These are phyloP conservation scores for Stagonosporopsis rhizophila DNA, from an alignment of 2,329 filamentous ascomycete species.

Conservation along the genomic window DNA sequence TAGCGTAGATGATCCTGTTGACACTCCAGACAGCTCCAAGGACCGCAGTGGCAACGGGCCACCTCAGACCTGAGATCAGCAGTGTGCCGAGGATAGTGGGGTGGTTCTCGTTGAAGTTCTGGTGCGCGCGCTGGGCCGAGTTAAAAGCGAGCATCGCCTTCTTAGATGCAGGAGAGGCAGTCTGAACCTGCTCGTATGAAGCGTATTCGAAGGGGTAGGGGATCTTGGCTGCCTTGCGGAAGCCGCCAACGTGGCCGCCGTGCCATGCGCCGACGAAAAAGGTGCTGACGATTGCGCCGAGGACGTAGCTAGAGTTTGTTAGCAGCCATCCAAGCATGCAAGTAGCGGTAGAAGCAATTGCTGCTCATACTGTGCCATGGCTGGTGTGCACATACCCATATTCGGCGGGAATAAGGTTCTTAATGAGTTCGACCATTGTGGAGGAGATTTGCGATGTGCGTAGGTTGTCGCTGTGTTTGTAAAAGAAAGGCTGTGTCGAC, in stretches of 20 bases:
- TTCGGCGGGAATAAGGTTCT: slow-evolving; percentile 20
- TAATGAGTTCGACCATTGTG: slow-evolving; percentile 18
- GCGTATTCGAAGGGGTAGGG: slow-evolving; percentile 67
- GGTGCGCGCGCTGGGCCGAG: slow-evolving; percentile 54
- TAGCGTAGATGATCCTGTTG: slow-evolving; percentile 57
- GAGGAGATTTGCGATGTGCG: background rate
- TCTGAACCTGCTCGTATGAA: slow-evolving; percentile 59
- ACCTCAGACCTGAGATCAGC: slow-evolving; percentile 62
- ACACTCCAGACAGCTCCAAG: slow-evolving; percentile 61
- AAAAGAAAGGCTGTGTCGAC: background rate
- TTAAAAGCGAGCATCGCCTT: slow-evolving; percentile 57
- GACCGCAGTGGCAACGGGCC: slow-evolving; percentile 56
- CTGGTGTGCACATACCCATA: slow-evolving; percentile 10
- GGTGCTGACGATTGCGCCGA: slow-evolving; percentile 61
- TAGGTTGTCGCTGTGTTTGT: background rate
- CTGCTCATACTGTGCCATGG: background rate
- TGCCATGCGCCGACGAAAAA: slow-evolving; percentile 63
- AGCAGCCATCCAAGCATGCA: slow-evolving; percentile 3
- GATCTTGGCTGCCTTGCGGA: slow-evolving; percentile 61
- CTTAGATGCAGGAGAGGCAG: slow-evolving; percentile 48
- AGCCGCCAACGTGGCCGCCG: slow-evolving; percentile 52
- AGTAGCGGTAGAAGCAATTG: background rate
- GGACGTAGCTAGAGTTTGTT: slow-evolving; percentile 57
- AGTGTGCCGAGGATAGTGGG: slow-evolving; percentile 58
- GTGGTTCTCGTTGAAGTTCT: slow-evolving; percentile 67